Conservation (phyloP, 495 filamentous ascomycete species). For the Hyaloscypha variabilis region DNA sequence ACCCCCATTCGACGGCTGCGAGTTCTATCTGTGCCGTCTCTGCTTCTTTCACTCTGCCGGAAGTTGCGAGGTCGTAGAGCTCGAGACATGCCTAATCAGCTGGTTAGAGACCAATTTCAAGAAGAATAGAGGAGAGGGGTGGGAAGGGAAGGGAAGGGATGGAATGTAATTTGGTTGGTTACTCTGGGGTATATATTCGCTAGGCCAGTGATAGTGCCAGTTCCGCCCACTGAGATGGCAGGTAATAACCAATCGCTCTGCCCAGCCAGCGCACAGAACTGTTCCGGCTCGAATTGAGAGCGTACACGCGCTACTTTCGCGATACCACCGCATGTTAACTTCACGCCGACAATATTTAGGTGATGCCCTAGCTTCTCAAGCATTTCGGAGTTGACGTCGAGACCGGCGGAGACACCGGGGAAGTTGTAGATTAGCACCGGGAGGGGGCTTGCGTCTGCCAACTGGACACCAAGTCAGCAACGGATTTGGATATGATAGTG, state of each 20-base stretch:
- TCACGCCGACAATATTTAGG: slow-evolving; percentile 41
- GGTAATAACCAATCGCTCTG: slow-evolving; percentile 36
- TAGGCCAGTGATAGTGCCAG: slow-evolving; percentile 35
- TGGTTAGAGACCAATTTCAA: background rate
- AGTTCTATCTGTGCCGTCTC: slow-evolving; percentile 39
- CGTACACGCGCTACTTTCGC: slow-evolving; percentile 34
- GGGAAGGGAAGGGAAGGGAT: too few relatives aligned
- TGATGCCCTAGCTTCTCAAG: slow-evolving; percentile 32
- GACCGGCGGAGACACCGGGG: slow-evolving; percentile 31
- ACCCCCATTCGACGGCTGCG: slow-evolving; percentile 41
- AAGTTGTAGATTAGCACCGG: slow-evolving; percentile 39
- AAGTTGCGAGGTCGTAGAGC: slow-evolving; percentile 37
- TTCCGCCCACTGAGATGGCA: slow-evolving; percentile 31
- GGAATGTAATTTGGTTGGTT: too few relatives aligned
- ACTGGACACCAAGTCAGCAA: slow-evolving; percentile 8
- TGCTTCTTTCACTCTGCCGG: slow-evolving; percentile 41
- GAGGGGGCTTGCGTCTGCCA: slow-evolving; percentile 33
- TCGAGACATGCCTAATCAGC: slow-evolving; percentile 34
- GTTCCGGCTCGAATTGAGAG: slow-evolving; percentile 13
- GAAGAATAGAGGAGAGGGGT: background rate
- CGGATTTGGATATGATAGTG: too few relatives aligned
- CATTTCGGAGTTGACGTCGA: slow-evolving; percentile 40
- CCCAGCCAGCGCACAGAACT: slow-evolving; percentile 34
- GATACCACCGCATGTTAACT: slow-evolving; percentile 40
- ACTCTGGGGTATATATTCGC: slow-evolving; percentile 35